Conservation (phyloP, 2,329 filamentous ascomycete species). For the Xylariaceae sp. region DNA sequence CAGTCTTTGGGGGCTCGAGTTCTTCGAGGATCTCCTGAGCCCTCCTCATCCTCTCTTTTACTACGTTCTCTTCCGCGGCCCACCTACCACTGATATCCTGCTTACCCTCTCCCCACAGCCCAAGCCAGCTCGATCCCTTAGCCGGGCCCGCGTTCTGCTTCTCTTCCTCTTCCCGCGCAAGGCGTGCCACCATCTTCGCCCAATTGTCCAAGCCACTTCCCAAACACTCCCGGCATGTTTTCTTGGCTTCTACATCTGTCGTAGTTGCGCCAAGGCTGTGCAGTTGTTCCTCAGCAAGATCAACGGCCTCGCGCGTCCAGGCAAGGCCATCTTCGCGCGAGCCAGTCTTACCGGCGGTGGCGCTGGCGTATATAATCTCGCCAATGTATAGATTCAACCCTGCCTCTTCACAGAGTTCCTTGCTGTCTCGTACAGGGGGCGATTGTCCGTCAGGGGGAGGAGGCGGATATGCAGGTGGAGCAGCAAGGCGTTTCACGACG, state of each 20-base stretch:
- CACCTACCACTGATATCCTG: slow-evolving; percentile 41
- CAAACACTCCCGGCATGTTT: slow-evolving; percentile 73
- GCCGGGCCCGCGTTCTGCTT: slow-evolving; percentile 7
- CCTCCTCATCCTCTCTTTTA: slow-evolving; percentile 46
- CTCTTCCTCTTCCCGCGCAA: slow-evolving; percentile 42
- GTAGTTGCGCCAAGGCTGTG: slow-evolving; percentile 34
- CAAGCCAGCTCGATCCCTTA: slow-evolving; percentile 31
- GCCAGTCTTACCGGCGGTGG: slow-evolving; percentile 16
- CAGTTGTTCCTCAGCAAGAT: slow-evolving; percentile 68
- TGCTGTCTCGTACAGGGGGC: slow-evolving; percentile 58
- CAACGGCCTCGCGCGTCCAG: slow-evolving; percentile 87
- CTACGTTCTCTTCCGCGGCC: slow-evolving; percentile 51
- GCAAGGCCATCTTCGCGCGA: slow-evolving; percentile 65
- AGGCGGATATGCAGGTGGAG: slow-evolving; percentile 63
- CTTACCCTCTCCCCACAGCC: slow-evolving; percentile 35
- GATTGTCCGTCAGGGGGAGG: slow-evolving; percentile 66
- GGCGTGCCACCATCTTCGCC: slow-evolving; percentile 69
- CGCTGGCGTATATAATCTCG: slow-evolving; percentile 76
- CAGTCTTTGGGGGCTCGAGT: slow-evolving; percentile 31
- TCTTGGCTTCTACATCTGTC: slow-evolving; percentile 40
- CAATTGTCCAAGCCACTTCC: slow-evolving; percentile 75
- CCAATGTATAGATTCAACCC: slow-evolving; percentile 86
- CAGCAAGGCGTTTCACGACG: slow-evolving; percentile 26
- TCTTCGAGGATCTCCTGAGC: slow-evolving; percentile 51
- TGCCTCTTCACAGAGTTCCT: slow-evolving; percentile 77